These are phyloP conservation scores for Aureobasidium melanogenum DNA, from an alignment of 2,329 filamentous ascomycete species.

Conservation along the genomic window DNA sequence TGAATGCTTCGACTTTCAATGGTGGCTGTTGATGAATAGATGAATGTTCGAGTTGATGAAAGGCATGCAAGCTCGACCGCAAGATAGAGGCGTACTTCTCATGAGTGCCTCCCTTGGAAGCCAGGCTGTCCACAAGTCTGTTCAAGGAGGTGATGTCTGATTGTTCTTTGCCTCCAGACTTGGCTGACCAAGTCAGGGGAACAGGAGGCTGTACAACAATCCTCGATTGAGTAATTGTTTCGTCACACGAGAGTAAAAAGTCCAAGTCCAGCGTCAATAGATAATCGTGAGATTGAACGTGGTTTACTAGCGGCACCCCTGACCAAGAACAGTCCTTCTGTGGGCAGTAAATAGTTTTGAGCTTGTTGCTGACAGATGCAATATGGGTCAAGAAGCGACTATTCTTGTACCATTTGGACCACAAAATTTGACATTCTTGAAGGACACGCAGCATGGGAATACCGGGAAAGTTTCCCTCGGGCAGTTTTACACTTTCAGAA, in stretches of 20 bases:
- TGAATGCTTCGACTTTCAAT: no score
- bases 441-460: not conserved
- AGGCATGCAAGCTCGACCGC: not conserved
- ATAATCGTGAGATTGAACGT: no score
- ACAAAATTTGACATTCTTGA: not conserved
- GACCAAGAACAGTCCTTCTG: no score
- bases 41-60: not conserved
- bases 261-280: no score
- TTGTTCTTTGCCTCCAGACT: not conserved
- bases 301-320: no score
- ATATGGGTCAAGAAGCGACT: not conserved
- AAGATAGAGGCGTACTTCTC: not conserved
- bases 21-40: not conserved
- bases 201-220: no score
- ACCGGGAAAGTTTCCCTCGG: not conserved
- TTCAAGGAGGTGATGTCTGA: not conserved
- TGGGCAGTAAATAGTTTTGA: not conserved
- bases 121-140: not conserved
- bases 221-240: no score
- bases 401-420: conserved; percentile 7
- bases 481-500: not conserved
- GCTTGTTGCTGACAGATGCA: not conserved
- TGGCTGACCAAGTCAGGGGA: no score
- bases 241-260: no score
- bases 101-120: not conserved